Evolutionary conservation across 2,329 filamentous ascomycete genomes (phyloP).

Genomic region (Cladophialophora yegresii): DNA sequence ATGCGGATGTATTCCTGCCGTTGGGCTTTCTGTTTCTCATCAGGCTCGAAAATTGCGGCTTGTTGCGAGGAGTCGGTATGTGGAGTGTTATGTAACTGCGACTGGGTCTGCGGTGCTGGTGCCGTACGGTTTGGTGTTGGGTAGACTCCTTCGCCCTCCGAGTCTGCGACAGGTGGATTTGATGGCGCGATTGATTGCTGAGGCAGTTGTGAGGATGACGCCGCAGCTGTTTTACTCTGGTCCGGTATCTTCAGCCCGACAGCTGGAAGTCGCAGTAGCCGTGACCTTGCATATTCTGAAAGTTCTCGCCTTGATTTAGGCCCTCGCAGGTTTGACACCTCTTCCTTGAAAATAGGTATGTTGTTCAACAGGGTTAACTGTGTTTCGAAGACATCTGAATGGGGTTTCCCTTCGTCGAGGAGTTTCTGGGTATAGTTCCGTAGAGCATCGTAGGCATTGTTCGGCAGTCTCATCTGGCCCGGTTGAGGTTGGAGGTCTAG

Average conservation of each 20-base stretch:
- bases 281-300: constrained; percentile 27
- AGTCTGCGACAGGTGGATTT: neutral
- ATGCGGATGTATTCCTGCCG: constrained; percentile 39
- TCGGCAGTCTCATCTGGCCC: constrained; percentile 33
- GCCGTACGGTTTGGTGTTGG: constrained; percentile 1
- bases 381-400: constrained; percentile 22
- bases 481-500: constrained; percentile 29
- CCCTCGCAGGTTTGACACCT: constrained; percentile 21
- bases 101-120: neutral
- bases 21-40: constrained; percentile 32
- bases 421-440: constrained; percentile 32
- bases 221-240: constrained; percentile 4
- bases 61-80: neutral
- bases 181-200: neutral
- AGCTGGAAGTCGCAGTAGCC: constrained; percentile 28
- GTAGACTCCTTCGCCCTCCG: constrained; percentile 6
- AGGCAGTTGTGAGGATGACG: neutral
- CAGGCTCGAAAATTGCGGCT: neutral
- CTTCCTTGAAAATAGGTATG: constrained; percentile 31
- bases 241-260: constrained; percentile 27
- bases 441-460: constrained; percentile 36
- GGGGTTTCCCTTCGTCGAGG: constrained; percentile 25
- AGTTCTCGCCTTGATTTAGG: constrained; percentile 8
- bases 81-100: neutral
- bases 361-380: constrained; percentile 26